Evolutionary conservation across 345 rosid genomes (phyloP).

Genomic region (Orychophragmus violaceus): DNA sequence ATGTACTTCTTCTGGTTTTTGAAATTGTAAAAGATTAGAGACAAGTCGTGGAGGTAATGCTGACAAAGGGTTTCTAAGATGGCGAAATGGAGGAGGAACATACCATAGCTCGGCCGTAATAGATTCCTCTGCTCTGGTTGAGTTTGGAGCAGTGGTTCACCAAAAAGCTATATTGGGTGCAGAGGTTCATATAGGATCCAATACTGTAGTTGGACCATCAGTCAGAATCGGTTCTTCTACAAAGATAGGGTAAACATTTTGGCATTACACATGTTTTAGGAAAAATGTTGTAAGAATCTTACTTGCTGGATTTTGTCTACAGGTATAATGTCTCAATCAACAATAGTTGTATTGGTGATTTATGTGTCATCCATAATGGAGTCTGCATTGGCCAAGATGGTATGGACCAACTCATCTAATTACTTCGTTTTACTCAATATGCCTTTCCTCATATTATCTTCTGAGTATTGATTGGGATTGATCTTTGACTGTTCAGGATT

Average conservation of each 20-base stretch:
- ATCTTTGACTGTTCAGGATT: constrained; percentile 46
- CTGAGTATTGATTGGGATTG: not conserved
- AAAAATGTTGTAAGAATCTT: not conserved
- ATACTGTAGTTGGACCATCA: constrained; percentile 60
- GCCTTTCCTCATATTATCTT: not conserved
- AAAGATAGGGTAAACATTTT: constrained; percentile 45
- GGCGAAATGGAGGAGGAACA: constrained; percentile 64
- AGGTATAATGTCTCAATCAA: constrained; percentile 63
- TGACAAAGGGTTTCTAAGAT: constrained; percentile 35
- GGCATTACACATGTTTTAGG: not conserved
- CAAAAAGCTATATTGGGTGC: constrained; percentile 49
- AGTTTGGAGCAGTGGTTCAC: constrained; percentile 60
- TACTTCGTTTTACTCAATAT: not conserved
- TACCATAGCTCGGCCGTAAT: constrained; percentile 54
- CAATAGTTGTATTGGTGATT: constrained; percentile 64
- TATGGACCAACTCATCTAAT: constrained; percentile 21
- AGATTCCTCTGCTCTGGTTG: constrained; percentile 49
- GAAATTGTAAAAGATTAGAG: constrained; percentile 32
- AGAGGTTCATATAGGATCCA: constrained; percentile 56
- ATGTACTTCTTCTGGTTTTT: not conserved
- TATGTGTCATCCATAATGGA: constrained; percentile 66
- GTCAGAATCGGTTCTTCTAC: constrained; percentile 52
- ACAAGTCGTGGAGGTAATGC: constrained; percentile 16
- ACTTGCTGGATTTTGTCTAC: not conserved
- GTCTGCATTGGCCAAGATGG: constrained; percentile 92